phyloP scores from a whole-genome alignment of 2,329 filamentous ascomycete species.

The Ophiostoma australiae region DNA sequence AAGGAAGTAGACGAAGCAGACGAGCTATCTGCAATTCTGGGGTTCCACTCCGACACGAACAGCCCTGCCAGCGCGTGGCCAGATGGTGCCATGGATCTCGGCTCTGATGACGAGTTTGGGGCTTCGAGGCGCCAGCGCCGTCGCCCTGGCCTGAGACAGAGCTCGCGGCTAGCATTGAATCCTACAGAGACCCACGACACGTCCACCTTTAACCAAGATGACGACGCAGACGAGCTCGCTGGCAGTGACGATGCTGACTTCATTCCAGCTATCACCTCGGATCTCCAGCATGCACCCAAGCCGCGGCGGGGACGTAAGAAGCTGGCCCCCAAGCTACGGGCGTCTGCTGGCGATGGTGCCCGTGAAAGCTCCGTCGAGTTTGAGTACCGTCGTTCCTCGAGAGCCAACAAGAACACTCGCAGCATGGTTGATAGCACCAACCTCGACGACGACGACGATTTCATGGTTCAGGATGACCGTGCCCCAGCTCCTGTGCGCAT shows the following conservation, averaged over 20 bases:
- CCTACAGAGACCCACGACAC: not conserved
- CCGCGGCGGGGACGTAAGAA: constrained; percentile 24
- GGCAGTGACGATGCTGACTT: constrained; percentile 25
- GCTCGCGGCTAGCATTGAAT: constrained; percentile 22
- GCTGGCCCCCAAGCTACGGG: constrained; percentile 12
- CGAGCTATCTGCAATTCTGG: constrained; percentile 14
- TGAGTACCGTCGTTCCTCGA: constrained; percentile 47
- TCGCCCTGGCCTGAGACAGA: constrained; percentile 20
- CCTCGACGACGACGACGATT: constrained; percentile 54
- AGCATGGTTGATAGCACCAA: constrained; percentile 50
- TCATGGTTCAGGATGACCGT: constrained; percentile 47
- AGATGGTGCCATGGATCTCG: constrained; percentile 14
- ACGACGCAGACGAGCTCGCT: constrained; percentile 32
- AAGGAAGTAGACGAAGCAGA: constrained; percentile 16
- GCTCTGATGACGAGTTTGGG: constrained; percentile 17
- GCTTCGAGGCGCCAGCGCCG: not conserved
- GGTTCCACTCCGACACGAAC: constrained; percentile 14
- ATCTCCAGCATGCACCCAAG: constrained; percentile 27
- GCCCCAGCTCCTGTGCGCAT: constrained; percentile 47
- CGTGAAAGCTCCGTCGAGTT: constrained; percentile 46
- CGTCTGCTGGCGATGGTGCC: not conserved
- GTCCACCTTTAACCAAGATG: constrained; percentile 16
- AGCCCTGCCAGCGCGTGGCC: constrained; percentile 6
- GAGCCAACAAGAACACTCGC: constrained; percentile 42
- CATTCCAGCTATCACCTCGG: constrained; percentile 31